These are phyloP conservation scores for Naegleria gruberi DNA, from an alignment of 208 protist species.

Conservation along the genomic window DNA sequence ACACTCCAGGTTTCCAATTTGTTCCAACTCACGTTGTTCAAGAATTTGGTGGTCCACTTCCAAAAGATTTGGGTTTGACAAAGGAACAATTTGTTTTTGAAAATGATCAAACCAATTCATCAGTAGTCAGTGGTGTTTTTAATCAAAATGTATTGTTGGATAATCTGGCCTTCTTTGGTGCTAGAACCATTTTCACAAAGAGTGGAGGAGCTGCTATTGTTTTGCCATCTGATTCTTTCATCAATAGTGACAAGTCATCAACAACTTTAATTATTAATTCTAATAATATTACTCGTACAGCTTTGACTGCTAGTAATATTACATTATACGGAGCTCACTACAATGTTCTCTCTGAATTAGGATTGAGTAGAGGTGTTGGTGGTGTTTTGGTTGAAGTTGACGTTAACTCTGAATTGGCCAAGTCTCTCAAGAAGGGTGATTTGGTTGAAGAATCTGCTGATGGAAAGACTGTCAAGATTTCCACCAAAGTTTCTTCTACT, in stretches of 20 bases:
- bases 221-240: neutral
- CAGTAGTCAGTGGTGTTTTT: constrained; percentile 21
- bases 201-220: neutral
- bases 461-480: neutral
- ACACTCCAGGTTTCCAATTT: constrained; percentile 69
- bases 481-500: neutral
- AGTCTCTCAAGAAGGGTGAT: neutral
- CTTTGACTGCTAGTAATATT: neutral
- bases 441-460: neutral
- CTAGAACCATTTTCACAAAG: neutral
- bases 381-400: neutral
- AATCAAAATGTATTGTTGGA: neutral
- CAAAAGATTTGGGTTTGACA: constrained; percentile 60
- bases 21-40: constrained; percentile 69
- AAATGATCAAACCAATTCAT: constrained; percentile 74
- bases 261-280: neutral
- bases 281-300: neutral
- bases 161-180: neutral
- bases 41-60: constrained; percentile 73
- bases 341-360: neutral
- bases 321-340: neutral
- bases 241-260: neutral
- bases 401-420: neutral
- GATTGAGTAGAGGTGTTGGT: neutral
- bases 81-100: constrained; percentile 61